Evolutionary conservation across 1,284 basidiomycete species (phyloP), one percentile per base, ranked within the genome.

Genomic region (Microbotryum lychnidis-dioicae): DNA sequence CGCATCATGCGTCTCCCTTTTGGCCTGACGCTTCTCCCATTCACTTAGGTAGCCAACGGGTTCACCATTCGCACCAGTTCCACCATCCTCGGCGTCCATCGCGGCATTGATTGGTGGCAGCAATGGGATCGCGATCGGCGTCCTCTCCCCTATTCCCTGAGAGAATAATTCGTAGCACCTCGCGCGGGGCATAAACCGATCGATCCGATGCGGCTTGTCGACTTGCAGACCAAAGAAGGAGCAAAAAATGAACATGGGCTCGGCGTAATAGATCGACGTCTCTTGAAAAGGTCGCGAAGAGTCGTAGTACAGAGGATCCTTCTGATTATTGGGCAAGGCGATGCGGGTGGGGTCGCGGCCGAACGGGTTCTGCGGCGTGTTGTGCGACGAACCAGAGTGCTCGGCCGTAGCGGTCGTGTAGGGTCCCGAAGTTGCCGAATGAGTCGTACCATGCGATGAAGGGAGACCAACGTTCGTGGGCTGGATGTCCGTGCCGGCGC

Each of bases 161-260:
- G 78, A 5, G 89, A 90, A 16, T 91, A 84, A 64, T 87, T 87
- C 61, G 94, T 92, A 65, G 86, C 87, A 20, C 87, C 84, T 37
- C 91, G 85, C 72, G 91, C 91, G 72, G 3, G 90, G 86, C 29
- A 96, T 80, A 72, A 96, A 97, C 81, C 91, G 84, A 75, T 94
- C 92, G 65, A 81, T 79, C 51, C 91, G 82, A 73, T 96, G 89
- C 0, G 91, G 91, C 64, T 89, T 75, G 77, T 91, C 87, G 81
- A 65, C 56, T 53, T 67, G 68, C 3, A 57, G 56, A 5, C 66
- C 68, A 50, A 67, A 69, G 44, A 69, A 69, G 44, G 69, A 66
- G 21, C 61, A 66, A 42, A 71, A 72, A 33, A 69, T 57, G 57
- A 77, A 77, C 7, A 76, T 65, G 0, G 76, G 76, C 29, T 76